Conservation (phyloP, 257 asterid genomes). For the Verbena officinalis region DNA sequence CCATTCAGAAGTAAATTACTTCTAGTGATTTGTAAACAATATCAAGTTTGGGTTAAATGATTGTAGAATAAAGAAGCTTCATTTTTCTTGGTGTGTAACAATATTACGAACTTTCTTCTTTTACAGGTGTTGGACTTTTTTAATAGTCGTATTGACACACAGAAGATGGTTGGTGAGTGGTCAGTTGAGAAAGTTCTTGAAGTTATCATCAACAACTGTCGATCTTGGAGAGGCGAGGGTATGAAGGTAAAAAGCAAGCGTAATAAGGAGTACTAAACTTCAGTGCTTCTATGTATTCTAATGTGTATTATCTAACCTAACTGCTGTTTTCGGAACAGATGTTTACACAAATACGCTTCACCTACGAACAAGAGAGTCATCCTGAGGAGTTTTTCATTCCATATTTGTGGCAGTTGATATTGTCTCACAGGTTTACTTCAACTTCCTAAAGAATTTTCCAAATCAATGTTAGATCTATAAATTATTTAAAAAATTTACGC, state of each 20-base stretch:
- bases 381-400: slow-evolving; percentile 97
- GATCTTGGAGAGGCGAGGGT: slow-evolving; percentile 98
- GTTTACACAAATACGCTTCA: slow-evolving; percentile 76
- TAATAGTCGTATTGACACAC: slow-evolving; percentile 82
- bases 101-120: slow-evolving; percentile 4
- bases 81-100: neutral
- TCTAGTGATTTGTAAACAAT: neutral
- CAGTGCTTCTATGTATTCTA: neutral
- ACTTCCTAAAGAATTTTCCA: too few species aligned
- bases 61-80: slow-evolving; percentile 1
- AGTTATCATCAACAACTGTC: slow-evolving; percentile 68
- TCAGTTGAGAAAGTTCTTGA: slow-evolving; percentile 93
- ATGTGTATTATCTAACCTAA: slow-evolving; percentile 20
- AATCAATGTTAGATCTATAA: neutral
- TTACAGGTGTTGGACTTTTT: slow-evolving; percentile 86
- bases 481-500: neutral
- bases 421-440: slow-evolving; percentile 64
- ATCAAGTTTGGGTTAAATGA: neutral
- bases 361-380: slow-evolving; percentile 95
- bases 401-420: slow-evolving; percentile 84
- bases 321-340: slow-evolving; percentile 49
- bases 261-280: slow-evolving; percentile 10
- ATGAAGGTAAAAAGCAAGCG: slow-evolving; percentile 62
- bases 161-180: slow-evolving; percentile 77
- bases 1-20: slow-evolving; percentile 13